phyloP scores from a whole-genome alignment of 495 filamentous ascomycete species.

The Daldinia grandis region DNA sequence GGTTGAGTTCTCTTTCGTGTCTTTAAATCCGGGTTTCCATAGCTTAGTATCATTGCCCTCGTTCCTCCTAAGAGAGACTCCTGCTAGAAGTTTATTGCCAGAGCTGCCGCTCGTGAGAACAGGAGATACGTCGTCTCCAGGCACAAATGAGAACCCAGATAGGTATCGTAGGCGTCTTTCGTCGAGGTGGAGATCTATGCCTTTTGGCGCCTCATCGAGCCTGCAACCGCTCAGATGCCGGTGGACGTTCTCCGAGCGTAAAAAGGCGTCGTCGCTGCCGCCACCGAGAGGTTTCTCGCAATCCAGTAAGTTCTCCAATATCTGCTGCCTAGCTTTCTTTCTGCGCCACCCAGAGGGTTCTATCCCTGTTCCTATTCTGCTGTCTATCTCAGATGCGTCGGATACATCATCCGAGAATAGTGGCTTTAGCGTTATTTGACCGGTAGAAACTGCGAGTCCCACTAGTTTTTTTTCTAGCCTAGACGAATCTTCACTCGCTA shows the following conservation, averaged over 20 bases:
- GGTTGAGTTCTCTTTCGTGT: neutral
- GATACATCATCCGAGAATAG: conserved; percentile 31
- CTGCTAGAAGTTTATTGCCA: neutral
- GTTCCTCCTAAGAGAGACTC: neutral
- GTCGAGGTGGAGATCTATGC: neutral
- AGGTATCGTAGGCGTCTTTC: conserved; percentile 12
- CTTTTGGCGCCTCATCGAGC: neutral
- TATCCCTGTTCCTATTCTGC: neutral
- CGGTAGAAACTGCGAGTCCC: neutral
- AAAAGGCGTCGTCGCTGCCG: neutral
- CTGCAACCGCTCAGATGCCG: neutral
- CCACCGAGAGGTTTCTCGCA: neutral
- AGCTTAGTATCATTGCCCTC: neutral
- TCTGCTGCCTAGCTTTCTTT: conserved; percentile 16
- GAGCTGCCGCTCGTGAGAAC: neutral
- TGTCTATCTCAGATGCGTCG: neutral
- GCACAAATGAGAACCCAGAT: conserved; percentile 31
- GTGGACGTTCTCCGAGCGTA: neutral
- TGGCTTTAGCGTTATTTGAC: neutral
- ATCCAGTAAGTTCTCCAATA: conserved; percentile 21
- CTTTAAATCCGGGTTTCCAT: neutral
- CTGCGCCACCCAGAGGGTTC: neutral
- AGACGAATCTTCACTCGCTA: neutral
- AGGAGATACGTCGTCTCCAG: conserved; percentile 26
- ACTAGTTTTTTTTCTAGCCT: neutral